Evolutionary conservation across 1,284 basidiomycete species (phyloP).

Genomic region (Microstroma glucosiphilum): DNA sequence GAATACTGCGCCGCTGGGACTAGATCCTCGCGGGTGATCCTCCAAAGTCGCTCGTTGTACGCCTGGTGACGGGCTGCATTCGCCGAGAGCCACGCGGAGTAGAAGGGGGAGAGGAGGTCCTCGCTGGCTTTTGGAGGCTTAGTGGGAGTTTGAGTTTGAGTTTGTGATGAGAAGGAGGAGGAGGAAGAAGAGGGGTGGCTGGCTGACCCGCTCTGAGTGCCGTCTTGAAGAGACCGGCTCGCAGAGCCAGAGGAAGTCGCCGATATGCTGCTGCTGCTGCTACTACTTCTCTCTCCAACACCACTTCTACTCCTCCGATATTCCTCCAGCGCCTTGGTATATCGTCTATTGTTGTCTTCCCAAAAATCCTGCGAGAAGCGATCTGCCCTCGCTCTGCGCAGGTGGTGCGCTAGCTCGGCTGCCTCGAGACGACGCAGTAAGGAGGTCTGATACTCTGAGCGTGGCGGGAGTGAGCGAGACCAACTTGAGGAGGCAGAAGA

Average conservation of each 20-base stretch:
- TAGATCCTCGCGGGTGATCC: background rate
- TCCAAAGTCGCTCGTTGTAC: conserved; percentile 4
- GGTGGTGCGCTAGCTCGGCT: background rate
- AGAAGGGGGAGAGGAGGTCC: conserved; percentile 3
- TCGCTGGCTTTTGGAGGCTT: background rate
- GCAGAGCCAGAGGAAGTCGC: too few species aligned
- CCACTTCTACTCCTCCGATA: background rate
- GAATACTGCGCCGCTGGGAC: background rate
- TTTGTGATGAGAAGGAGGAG: too few species aligned
- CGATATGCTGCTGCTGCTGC: background rate
- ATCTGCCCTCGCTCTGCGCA: background rate
- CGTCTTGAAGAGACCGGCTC: too few species aligned
- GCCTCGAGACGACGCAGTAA: background rate
- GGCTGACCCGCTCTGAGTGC: too few species aligned
- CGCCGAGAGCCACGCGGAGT: conserved; percentile 3
- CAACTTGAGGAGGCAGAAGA: background rate
- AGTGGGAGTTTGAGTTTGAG: too few species aligned
- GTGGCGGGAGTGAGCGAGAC: background rate
- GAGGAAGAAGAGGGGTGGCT: too few species aligned
- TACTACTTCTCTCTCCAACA: background rate
- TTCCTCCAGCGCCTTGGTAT: background rate
- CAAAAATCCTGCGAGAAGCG: conserved; percentile 1
- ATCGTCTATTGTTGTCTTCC: conserved; percentile 4
- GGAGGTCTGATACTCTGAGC: background rate
- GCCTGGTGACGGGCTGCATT: conserved; percentile 2